Conservation (phyloP, 768 basidiomycete species). For the Crucibulum laeve region DNA sequence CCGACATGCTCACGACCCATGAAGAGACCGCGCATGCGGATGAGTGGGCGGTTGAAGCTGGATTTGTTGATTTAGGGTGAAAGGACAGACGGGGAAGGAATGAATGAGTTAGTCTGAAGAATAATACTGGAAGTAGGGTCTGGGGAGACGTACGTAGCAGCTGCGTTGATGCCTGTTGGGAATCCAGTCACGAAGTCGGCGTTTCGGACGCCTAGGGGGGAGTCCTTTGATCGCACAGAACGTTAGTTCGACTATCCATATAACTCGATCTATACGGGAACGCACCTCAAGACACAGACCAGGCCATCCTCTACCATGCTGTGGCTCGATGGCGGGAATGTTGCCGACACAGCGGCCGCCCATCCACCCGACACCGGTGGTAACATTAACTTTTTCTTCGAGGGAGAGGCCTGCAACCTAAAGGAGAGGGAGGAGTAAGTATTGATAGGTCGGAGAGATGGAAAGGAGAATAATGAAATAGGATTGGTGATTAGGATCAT, state of each 20-base stretch:
- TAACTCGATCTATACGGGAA: no score
- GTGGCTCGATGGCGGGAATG: constrained; percentile 43
- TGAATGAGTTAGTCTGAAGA: no score
- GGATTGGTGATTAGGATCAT: no score
- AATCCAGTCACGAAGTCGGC: constrained; percentile 74
- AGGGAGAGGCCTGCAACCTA: constrained; percentile 48
- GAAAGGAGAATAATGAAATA: no score
- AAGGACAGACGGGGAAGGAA: constrained; percentile 2
- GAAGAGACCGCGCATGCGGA: constrained; percentile 69
- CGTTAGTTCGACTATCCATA: no score
- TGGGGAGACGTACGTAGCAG: constrained; percentile 59
- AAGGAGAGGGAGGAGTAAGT: constrained; percentile 9
- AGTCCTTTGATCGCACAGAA: no score
- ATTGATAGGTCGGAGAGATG: neutral
- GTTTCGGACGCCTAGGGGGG: constrained; percentile 74
- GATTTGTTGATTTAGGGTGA: neutral
- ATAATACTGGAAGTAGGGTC: no score
- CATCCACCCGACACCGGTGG: constrained; percentile 66
- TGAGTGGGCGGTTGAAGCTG: constrained; percentile 73
- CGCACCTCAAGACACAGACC: constrained; percentile 69
- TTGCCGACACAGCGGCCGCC: constrained; percentile 68
- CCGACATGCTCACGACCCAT: constrained; percentile 82
- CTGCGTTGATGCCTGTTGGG: constrained; percentile 81
- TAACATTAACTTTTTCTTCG: constrained; percentile 60
- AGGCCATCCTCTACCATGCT: constrained; percentile 45